Conservation (phyloP, 1,139 yeast species). For the Sugiyamaella paludigena region DNA sequence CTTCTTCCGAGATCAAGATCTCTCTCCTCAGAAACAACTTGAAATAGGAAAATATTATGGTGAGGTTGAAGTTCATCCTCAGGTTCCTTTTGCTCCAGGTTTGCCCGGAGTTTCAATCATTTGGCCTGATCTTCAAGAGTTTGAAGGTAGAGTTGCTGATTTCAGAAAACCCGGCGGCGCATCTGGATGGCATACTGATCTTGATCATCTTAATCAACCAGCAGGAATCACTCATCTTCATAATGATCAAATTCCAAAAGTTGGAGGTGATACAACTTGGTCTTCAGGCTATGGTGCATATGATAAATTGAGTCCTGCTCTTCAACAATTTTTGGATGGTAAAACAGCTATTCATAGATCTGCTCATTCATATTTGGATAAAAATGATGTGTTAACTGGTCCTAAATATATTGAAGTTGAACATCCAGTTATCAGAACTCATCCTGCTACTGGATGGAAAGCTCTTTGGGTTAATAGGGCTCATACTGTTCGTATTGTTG, state of each 20-base stretch:
- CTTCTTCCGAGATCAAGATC: constrained; percentile 42
- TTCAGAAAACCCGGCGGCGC: constrained; percentile 31
- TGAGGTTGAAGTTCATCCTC: constrained; percentile 50
- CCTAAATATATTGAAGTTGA: constrained; percentile 44
- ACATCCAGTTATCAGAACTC: constrained; percentile 51
- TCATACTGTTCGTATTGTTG: constrained; percentile 46
- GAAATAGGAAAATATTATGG: constrained; percentile 49
- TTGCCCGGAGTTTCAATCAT: constrained; percentile 50
- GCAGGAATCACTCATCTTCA: constrained; percentile 51
- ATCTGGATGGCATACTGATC: constrained; percentile 48
- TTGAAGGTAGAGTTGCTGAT: constrained; percentile 22
- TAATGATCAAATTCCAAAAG: constrained; percentile 46
- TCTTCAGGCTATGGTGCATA: constrained; percentile 51
- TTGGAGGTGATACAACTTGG: constrained; percentile 54
- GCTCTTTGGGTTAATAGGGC: constrained; percentile 47
- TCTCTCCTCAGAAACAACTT: constrained; percentile 46
- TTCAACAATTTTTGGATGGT: constrained; percentile 50
- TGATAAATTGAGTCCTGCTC: constrained; percentile 50
- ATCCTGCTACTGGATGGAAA: constrained; percentile 58
- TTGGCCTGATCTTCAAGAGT: constrained; percentile 47
- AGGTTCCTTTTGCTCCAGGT: constrained; percentile 44
- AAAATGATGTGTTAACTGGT: constrained; percentile 45
- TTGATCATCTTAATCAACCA: constrained; percentile 49
- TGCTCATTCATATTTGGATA: constrained; percentile 44
- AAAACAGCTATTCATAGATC: constrained; percentile 48